Evolutionary conservation across 2,329 filamentous ascomycete species (phyloP).

Genomic region (Aspergillus intermedius): DNA sequence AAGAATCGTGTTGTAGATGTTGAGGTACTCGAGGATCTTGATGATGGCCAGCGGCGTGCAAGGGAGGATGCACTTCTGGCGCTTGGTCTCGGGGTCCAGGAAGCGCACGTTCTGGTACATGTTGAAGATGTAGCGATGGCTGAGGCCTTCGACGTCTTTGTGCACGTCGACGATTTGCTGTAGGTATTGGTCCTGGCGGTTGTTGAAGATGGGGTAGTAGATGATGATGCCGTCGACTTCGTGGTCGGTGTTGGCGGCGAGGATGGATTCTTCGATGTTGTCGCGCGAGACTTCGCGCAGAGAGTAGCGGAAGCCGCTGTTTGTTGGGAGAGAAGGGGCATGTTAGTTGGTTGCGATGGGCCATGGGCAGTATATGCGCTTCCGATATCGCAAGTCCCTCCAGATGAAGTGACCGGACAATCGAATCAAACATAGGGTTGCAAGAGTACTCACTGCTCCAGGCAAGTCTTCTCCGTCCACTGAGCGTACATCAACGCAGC

Average conservation of each 20-base stretch:
- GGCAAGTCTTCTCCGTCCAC: slow-evolving; percentile 93
- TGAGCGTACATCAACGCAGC: slow-evolving; percentile 90
- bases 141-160: slow-evolving; percentile 95
- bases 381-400: slow-evolving; percentile 11
- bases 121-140: slow-evolving; percentile 92
- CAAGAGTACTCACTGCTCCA: slow-evolving; percentile 70
- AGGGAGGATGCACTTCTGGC: slow-evolving; percentile 85
- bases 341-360: slow-evolving; percentile 14
- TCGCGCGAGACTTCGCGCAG: slow-evolving; percentile 80
- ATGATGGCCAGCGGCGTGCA: slow-evolving; percentile 94
- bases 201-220: slow-evolving; percentile 97
- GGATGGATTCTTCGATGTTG: slow-evolving; percentile 79
- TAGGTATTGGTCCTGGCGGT: slow-evolving; percentile 84
- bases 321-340: slow-evolving; percentile 3
- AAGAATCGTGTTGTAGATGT: slow-evolving; percentile 93
- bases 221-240: slow-evolving; percentile 84
- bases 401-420: slow-evolving; percentile 3
- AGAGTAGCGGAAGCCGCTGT: slow-evolving; percentile 81
- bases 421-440: slow-evolving; percentile 3
- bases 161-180: slow-evolving; percentile 84
- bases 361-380: neutral
- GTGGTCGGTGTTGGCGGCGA: slow-evolving; percentile 73
- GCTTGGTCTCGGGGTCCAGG: slow-evolving; percentile 60
- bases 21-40: slow-evolving; percentile 92
- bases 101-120: slow-evolving; percentile 99